phyloP scores from a whole-genome alignment of 306 rosid species.

The Sophora flavescens region DNA sequence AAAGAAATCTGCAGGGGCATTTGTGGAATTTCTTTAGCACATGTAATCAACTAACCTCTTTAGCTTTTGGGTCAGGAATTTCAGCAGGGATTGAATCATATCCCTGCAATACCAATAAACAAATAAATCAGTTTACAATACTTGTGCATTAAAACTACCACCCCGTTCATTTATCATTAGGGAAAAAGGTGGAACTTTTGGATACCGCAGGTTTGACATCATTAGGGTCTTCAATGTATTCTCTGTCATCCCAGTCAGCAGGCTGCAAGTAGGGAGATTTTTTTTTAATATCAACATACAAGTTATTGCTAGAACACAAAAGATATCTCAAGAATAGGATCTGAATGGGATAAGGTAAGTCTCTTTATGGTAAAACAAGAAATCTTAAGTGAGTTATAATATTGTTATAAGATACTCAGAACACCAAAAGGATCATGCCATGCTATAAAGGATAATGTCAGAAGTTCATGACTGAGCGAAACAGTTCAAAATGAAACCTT shows the following conservation, averaged over 20 bases:
- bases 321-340: neutral
- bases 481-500: conserved; percentile 50
- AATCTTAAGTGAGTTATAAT: conserved; percentile 15
- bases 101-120: conserved; percentile 66
- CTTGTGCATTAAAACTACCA: conserved; percentile 40
- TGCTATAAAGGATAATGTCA: conserved; percentile 8
- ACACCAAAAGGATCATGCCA: conserved; percentile 33
- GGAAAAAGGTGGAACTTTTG: conserved; percentile 33
- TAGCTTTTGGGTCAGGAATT: conserved; percentile 88
- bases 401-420: conserved; percentile 14
- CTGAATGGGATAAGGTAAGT: conserved; percentile 9
- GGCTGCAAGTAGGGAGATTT: conserved; percentile 52
- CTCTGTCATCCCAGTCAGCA: conserved; percentile 66
- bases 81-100: conserved; percentile 89
- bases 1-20: conserved; percentile 16
- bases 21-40: neutral
- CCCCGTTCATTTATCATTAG: conserved; percentile 7
- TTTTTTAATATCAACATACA: conserved; percentile 36
- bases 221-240: conserved; percentile 58
- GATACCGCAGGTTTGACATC: conserved; percentile 61
- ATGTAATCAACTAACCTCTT: conserved; percentile 67
- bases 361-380: conserved; percentile 7
- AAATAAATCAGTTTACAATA: conserved; percentile 36
- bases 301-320: neutral
- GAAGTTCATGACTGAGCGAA: conserved; percentile 31